Evolutionary conservation across 768 basidiomycete species (phyloP), one percentile per base, ranked within the genome.

Genomic region (Lactarius quietus): DNA sequence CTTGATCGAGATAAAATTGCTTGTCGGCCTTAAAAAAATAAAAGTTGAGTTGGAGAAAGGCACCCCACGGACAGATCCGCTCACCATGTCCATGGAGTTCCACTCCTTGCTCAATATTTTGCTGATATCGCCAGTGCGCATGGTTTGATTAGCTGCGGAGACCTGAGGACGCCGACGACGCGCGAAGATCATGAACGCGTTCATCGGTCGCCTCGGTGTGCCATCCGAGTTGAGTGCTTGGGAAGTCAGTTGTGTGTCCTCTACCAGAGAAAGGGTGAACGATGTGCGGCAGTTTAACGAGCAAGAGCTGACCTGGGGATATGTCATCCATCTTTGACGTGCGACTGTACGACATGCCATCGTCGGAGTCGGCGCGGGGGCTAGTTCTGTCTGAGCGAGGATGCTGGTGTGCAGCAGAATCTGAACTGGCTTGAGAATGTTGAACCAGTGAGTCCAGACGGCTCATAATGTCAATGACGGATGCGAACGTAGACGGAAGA

Each of bases 181-280:
- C 66, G 92, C 92, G 71, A 93, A 94, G 65, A 94, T 93, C 92
- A 94, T 93, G 79, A 94, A 94, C 26, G 92, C 92, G 74, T 94
- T 94, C 92, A 94, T 93, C 38, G 92, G 92, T 15, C 92, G 86
- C 74, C 93, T 93, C 29, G 92, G 92, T 55, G 91, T 93, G 31
- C 92, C 92, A 70, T 94, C 92, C 1, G 89, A 81, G 74, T 94
- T 94, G 63, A 93, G 82, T 17, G 89, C 86, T 75, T 93, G 92
- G 4, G 84, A 84, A 23, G 86, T 93, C 73, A 92, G 76, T 2
- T 70, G 69, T n/a, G 67, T 63, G 48, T 70, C 67, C 61, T 70
- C 68, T 69, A 29, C 14, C 10, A 10, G 6, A 43, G n/a, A 31
- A n/a, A 29, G 59, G 53, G 31, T 63, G 59, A 61, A 52, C 29